phyloP scores from a whole-genome alignment of 2,329 filamentous ascomycete species.

The Cercospora sp. region DNA sequence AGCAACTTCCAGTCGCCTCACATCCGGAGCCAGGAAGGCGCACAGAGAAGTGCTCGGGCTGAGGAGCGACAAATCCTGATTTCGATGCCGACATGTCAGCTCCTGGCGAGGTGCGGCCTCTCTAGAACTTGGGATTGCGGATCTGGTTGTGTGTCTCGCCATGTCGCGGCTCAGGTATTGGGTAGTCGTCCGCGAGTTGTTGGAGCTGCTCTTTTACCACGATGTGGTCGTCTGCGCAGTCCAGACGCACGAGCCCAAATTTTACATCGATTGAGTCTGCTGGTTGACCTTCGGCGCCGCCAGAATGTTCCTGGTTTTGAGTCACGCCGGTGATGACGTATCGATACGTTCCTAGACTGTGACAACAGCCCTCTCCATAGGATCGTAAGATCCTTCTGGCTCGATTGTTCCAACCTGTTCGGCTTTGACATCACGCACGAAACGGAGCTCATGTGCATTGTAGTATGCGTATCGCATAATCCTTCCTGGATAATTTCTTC shows the following conservation, averaged over 20 bases:
- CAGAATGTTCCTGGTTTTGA: background rate
- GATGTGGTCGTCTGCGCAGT: slow-evolving; percentile 22
- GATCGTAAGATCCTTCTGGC: background rate
- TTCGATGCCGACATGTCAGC: background rate
- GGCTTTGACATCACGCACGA: background rate
- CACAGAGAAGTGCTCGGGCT: background rate
- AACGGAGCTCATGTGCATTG: background rate
- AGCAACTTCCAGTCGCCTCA: background rate
- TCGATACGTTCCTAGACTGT: slow-evolving; percentile 13
- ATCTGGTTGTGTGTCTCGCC: slow-evolving; percentile 27
- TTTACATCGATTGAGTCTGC: background rate
- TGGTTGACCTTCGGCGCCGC: background rate
- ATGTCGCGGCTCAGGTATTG: slow-evolving; percentile 27
- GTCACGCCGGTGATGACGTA: background rate
- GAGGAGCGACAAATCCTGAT: background rate
- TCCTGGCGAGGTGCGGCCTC: background rate
- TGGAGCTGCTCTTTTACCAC: slow-evolving; percentile 31
- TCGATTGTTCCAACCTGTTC: background rate
- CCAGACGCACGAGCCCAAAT: slow-evolving; percentile 7
- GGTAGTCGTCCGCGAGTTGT: slow-evolving; percentile 21
- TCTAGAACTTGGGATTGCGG: slow-evolving; percentile 28
- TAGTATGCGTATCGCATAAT: background rate
- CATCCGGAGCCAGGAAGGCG: background rate
- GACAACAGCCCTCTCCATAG: background rate
- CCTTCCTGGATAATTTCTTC: background rate